These are phyloP conservation scores for Lobulomyces angularis DNA, from an alignment of 192 early-diverging fungal species.

Conservation along the genomic window DNA sequence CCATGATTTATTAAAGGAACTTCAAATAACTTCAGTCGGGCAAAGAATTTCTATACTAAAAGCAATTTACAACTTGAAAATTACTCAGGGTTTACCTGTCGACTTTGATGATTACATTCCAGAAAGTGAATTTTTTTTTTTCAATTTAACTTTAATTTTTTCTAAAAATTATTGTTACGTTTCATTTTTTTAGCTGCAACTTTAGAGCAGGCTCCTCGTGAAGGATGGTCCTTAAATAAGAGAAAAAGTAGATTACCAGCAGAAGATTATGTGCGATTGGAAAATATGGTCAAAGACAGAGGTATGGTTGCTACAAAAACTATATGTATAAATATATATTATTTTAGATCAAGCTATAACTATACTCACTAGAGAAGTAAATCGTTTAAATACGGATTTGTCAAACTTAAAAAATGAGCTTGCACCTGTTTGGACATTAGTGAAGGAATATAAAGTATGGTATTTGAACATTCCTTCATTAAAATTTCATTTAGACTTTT, in stretches of 20 bases:
- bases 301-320: not conserved
- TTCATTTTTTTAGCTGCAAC: not conserved
- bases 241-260: conserved; percentile 1
- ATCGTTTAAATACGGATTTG: not conserved
- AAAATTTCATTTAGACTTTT: not conserved
- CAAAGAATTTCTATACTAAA: conserved; percentile 80
- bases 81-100: conserved; percentile 63
- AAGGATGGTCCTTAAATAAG: not conserved
- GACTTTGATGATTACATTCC: conserved; percentile 75
- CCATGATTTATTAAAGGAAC: conserved; percentile 80
- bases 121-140: conserved; percentile 1
- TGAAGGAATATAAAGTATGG: conserved; percentile 19
- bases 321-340: not conserved
- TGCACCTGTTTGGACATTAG: conserved; percentile 21
- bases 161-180: not conserved
- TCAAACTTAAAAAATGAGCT: conserved; percentile 12
- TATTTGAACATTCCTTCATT: not conserved
- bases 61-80: conserved; percentile 74
- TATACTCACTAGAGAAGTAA: conserved; percentile 1
- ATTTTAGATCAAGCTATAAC: not conserved
- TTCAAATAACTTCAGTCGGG: conserved; percentile 75
- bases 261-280: conserved; percentile 5
- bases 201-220: not conserved
- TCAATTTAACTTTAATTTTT: not conserved
- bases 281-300: conserved; percentile 2